These are phyloP conservation scores for Aureobasidium sp. DNA, from an alignment of 2,329 filamentous ascomycete genomes.

Conservation along the genomic window DNA sequence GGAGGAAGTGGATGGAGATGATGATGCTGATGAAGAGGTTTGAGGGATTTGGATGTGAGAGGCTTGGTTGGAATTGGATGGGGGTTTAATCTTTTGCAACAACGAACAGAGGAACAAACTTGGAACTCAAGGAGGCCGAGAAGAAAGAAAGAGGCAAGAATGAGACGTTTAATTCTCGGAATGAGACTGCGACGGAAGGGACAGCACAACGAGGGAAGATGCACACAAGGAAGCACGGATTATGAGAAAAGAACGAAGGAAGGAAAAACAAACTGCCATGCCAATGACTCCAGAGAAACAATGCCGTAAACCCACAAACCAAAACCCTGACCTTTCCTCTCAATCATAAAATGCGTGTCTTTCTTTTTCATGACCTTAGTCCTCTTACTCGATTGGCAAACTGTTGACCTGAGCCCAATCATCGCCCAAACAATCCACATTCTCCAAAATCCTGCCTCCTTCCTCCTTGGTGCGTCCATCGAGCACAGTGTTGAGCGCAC, in stretches of 20 bases:
- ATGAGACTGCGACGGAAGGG: no score
- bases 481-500: conserved; percentile 22
- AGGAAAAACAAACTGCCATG: neutral
- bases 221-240: no score
- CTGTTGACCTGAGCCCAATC: conserved; percentile 28
- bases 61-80: no score
- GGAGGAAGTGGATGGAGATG: neutral
- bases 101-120: neutral
- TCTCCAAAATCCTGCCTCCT: conserved; percentile 26
- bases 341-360: neutral
- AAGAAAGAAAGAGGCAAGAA: no score
- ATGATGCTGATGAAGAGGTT: neutral
- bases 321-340: neutral
- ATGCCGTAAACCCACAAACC: neutral
- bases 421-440: conserved; percentile 26
- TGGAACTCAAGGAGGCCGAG: no score
- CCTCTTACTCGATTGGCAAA: neutral
- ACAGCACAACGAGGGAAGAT: no score
- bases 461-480: conserved; percentile 23
- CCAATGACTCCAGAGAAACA: neutral
- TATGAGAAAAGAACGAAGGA: neutral
- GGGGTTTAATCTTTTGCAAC: neutral
- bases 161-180: no score
- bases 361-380: neutral
- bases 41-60: no score